A percentile compares a stretch with the other conserved stretches of the same genome.
phyloP scores from a whole-genome alignment of 2,329 filamentous ascomycete genomes.

The Xylariales sp. region DNA sequence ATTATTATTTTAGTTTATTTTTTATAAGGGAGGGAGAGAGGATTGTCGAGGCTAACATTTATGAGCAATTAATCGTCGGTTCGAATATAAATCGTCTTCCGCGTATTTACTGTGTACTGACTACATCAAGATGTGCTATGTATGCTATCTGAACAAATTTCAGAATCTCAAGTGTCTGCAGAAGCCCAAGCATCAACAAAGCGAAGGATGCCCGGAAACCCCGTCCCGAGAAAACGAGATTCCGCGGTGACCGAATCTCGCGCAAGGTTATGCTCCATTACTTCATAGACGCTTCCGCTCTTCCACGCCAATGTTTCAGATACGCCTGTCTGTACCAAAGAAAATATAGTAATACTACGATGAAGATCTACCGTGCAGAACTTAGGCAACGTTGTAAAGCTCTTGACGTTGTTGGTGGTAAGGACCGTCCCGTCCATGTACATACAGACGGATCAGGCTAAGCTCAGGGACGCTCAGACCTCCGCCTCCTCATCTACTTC shows the following conservation, averaged over 20 bases:
- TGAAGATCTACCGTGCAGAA: too few species aligned
- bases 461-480: slow-evolving; percentile 13
- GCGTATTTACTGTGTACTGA: too few species aligned
- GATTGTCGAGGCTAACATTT: too few species aligned
- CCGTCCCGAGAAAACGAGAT: background rate
- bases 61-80: too few species aligned
- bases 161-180: background rate
- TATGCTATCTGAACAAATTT: too few species aligned
- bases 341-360: background rate
- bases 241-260: background rate
- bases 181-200: background rate
- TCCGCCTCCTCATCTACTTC: background rate
- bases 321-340: background rate
- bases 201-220: background rate
- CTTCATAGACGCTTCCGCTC: background rate
- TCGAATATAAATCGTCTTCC: too few species aligned
- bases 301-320: slow-evolving; percentile 12
- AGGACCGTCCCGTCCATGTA: background rate
- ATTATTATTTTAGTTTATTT: too few species aligned
- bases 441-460: background rate
- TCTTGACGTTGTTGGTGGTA: background rate
- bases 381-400: too few species aligned
- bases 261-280: slow-evolving; percentile 6
- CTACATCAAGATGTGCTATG: too few species aligned
- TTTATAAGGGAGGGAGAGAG: too few species aligned